Percentiles rank a stretch among this genome's conserved stretches.
Evolutionary conservation across 2,329 filamentous ascomycete genomes (phyloP).

Genomic region (Colletotrichum sp.): DNA sequence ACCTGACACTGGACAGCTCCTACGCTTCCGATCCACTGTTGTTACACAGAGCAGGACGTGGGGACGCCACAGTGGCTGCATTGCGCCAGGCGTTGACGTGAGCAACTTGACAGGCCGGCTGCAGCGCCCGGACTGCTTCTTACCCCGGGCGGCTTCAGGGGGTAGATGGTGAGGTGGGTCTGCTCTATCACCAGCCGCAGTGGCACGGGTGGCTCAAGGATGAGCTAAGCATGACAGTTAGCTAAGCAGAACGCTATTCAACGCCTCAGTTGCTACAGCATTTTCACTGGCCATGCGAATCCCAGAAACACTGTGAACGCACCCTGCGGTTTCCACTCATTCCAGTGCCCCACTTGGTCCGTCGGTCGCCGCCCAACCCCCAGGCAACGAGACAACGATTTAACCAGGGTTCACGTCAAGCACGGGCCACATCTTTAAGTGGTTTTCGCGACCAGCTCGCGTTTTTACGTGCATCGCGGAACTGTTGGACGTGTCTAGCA

Average conservation of each 20-base stretch:
- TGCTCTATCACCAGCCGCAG: neutral
- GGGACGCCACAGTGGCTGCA: constrained; percentile 1
- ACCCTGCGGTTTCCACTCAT: constrained; percentile 1
- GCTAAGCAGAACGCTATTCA: neutral
- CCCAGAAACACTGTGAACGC: neutral
- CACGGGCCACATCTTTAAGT: constrained; percentile 24
- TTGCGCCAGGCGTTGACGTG: neutral
- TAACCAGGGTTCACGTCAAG: constrained; percentile 21
- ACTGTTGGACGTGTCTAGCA: constrained; percentile 22
- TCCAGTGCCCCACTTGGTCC: neutral
- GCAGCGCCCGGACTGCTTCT: neutral
- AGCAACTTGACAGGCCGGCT: neutral
- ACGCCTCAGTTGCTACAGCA: neutral
- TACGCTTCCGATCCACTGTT: neutral
- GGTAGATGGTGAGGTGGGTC: neutral
- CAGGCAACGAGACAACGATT: constrained; percentile 17
- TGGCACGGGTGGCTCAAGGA: neutral
- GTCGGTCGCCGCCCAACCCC: constrained; percentile 1
- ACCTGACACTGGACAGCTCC: neutral
- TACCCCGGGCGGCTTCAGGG: neutral
- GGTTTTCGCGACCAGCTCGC: constrained; percentile 22
- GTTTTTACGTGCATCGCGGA: constrained; percentile 26
- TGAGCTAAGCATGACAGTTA: neutral
- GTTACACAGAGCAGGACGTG: constrained; percentile 1
- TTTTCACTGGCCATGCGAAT: constrained; percentile 1